These are phyloP conservation scores for Prunus fruticosa DNA, from an alignment of 306 rosid species.

Conservation along the genomic window DNA sequence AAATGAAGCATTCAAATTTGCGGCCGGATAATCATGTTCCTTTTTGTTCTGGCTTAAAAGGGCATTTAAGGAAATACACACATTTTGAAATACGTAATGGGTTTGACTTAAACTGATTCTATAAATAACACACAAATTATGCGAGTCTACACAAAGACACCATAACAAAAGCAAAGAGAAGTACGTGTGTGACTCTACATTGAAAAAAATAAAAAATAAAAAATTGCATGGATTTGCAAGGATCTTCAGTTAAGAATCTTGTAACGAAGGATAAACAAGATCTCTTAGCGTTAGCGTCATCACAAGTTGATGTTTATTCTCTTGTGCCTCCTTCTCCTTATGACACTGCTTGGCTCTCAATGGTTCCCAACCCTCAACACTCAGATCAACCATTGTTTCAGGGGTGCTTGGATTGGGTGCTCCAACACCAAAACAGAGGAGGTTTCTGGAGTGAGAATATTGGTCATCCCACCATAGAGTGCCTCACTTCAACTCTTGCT, in stretches of 20 bases:
- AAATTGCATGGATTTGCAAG: background rate
- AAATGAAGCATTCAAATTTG: too few species aligned
- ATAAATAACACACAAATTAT: too few species aligned
- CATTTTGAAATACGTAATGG: too few species aligned
- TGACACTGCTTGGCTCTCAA: slow-evolving; percentile 21
- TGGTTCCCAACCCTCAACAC: slow-evolving; percentile 9
- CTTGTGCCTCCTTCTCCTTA: slow-evolving; percentile 17
- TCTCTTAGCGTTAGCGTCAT: background rate
- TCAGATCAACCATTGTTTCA: slow-evolving; percentile 8
- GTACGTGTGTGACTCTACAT: too few species aligned
- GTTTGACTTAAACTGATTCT: too few species aligned
- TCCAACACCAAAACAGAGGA: slow-evolving; percentile 4
- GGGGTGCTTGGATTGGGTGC: slow-evolving; percentile 20
- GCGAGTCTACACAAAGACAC: too few species aligned
- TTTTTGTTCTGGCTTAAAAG: too few species aligned
- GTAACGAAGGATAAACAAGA: background rate
- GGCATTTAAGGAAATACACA: too few species aligned
- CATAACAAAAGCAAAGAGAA: too few species aligned
- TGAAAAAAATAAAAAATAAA: too few species aligned
- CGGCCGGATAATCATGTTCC: too few species aligned
- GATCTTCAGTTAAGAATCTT: background rate
- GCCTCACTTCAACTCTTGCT: slow-evolving; percentile 24
- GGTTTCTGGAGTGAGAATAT: slow-evolving; percentile 11
- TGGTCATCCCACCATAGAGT: background rate
- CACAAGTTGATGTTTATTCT: background rate